Evolutionary conservation across 2,329 filamentous ascomycete species (phyloP), one percentile per base, ranked within the genome.

Genomic region (Exserohilum turcica): DNA sequence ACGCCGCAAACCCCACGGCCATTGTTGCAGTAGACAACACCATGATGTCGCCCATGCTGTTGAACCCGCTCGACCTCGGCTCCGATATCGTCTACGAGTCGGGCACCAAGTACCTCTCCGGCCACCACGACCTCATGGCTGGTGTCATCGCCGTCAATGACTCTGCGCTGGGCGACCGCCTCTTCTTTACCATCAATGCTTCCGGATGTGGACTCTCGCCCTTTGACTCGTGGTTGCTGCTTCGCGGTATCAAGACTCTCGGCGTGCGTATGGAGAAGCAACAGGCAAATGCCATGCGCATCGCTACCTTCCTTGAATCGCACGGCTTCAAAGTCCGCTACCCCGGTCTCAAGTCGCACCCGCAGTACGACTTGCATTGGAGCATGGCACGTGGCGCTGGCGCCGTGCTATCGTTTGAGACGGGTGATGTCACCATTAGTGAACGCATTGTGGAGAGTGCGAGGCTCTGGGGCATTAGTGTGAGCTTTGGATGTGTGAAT

Each of bases 231-330:
- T 99, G 95, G 84, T 83, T 99, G 32, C 86, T 99, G 33, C 91
- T 99, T 82, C 86, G 94, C 52, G 94, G 94, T 15, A 86, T 99
- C 74, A 99, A 99, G 80, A 99, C 94, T 0, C 82, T 99, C 6
- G 92, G 92, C 57, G 94, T 99, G 48, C 92, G 94, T 67, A 97
- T 99, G 92, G 94, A 99, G 74, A 96, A 96, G 80, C 95, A 99
- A 76, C 94, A 99, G 76, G 79, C 87, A 52, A 99, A 96, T 67
- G 92, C 95, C 0, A 90, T 94, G 77, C 82, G 84, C 47, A 96
- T 99, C 67, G 94, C 93, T 42, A 86, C 91, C 68, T 99, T 96
- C 73, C 87, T 99, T 47, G 93, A 99, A 74, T 81, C 82, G 2
- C 89, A 90, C 64, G 94, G 95, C 43, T 99, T 99, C 84, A 89